Evolutionary conservation across 768 basidiomycete species (phyloP).

Genomic region (Crepidotus variabilis): DNA sequence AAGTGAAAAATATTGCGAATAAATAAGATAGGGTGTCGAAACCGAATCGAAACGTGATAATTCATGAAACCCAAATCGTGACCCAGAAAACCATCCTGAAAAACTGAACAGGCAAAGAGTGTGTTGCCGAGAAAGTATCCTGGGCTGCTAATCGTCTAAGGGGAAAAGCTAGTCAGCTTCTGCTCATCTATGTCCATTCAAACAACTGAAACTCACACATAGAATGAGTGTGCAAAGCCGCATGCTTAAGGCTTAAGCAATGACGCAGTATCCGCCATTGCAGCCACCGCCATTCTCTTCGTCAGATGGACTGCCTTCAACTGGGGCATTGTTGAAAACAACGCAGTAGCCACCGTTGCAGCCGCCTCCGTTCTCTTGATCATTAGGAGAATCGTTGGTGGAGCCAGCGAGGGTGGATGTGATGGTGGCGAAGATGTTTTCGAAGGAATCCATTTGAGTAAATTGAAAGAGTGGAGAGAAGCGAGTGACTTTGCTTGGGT

Average conservation of each 20-base stretch:
- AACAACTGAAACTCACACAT: no score
- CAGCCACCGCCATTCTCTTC: background rate
- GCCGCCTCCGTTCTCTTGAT: background rate
- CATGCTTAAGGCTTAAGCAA: slow-evolving; percentile 1
- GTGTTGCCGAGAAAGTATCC: no score
- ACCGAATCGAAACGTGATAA: no score
- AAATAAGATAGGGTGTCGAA: no score
- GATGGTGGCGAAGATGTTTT: background rate
- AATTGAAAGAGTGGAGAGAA: background rate
- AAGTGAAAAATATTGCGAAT: no score
- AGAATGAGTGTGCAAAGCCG: background rate
- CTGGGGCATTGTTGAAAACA: background rate
- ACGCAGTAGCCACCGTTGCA: background rate
- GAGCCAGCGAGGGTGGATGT: background rate
- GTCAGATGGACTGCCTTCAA: background rate
- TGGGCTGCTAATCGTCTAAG: no score
- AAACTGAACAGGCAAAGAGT: no score
- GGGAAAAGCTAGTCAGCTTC: no score
- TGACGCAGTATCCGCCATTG: background rate
- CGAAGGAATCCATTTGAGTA: background rate
- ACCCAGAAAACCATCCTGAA: no score
- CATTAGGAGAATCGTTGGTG: background rate
- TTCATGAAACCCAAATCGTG: no score
- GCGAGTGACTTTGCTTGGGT: background rate
- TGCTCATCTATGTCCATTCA: no score